Conservation (phyloP, 805 yeast species). For the Starmerella tilneyi region DNA sequence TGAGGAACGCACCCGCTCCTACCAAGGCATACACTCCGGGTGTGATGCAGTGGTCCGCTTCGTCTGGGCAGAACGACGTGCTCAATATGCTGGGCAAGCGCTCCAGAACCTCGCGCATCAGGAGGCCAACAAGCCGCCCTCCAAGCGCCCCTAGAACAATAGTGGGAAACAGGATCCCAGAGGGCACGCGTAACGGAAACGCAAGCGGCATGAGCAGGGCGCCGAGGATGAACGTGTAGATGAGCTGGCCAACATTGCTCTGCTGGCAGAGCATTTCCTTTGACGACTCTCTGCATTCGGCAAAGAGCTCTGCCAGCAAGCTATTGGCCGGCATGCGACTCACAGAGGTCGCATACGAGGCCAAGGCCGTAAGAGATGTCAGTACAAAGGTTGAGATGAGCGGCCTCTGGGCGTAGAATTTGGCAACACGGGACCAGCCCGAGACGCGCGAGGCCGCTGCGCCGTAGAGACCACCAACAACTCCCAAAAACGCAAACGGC, state of each 20-base stretch:
- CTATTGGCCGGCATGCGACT: constrained; percentile 26
- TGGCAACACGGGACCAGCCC: constrained; percentile 7
- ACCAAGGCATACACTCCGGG: constrained; percentile 85
- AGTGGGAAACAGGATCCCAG: constrained; percentile 95
- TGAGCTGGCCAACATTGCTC: constrained; percentile 26
- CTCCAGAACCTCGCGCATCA: constrained; percentile 62
- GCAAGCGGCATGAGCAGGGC: constrained; percentile 55
- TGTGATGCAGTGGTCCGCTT: constrained; percentile 46
- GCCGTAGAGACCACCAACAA: constrained; percentile 61
- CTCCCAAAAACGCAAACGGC: constrained; percentile 64
- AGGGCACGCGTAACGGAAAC: constrained; percentile 67
- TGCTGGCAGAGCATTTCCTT: constrained; percentile 17
- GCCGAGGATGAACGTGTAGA: constrained; percentile 41
- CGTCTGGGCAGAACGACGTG: constrained; percentile 34
- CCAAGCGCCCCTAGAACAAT: constrained; percentile 95
- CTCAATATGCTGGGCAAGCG: constrained; percentile 21
- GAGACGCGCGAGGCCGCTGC: constrained; percentile 30
- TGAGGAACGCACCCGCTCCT: constrained; percentile 73
- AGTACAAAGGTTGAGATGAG: constrained; percentile 39
- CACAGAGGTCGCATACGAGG: constrained; percentile 41
- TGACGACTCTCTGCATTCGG: constrained; percentile 45
- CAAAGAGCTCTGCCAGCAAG: constrained; percentile 50
- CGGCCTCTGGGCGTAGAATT: constrained; percentile 17
- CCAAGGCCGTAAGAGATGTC: constrained; percentile 42
- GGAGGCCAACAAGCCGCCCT: constrained; percentile 76